Evolutionary conservation across 208 protist genomes (phyloP), one percentile per base, ranked within the genome.

Genomic region (Wallacemonas sp.): DNA sequence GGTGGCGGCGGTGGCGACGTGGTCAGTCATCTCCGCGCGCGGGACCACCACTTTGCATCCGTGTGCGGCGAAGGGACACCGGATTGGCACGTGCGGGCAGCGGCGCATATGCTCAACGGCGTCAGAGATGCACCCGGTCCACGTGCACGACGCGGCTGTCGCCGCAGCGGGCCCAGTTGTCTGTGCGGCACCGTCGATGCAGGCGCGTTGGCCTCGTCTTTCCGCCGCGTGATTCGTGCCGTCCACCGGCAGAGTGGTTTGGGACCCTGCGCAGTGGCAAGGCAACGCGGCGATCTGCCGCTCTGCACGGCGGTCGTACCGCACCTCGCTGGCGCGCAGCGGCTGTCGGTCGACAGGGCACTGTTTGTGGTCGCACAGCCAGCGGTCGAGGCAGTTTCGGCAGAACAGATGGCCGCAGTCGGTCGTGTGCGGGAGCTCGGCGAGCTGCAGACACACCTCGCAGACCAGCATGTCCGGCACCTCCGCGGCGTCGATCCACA

Each of bases 341-440:
- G 50, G 53, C 26, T 71, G 33, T 1, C 71, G 57, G 33, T 70
- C 65, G n/a, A 71, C 41, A 17, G 71, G 71, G 44, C 71, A 78
- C 50, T 78, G 59, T 3, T 8, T 26, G 21, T 73, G 68, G 10
- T 34, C 36, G 17, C 70, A 6, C 22, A 73, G 46, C 34, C 68
- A 70, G 27, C 15, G 19, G 39, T 3, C 4, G 41, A 78, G 54
- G 65, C 71, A 78, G 15, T 36, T n/a, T 5, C 53, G 53, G 54
- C 71, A 78, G 50, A 78, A 78, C 5, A 78, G 50, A 41, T 78
- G 71, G 0, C 71, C 71, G 36, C 71, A 78, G 39, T 78, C 66
- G 10, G 71, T 78, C 22, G 74, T 68, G 32, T 29, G 22, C 17
- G 71, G 59, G 0, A 62, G 58, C 29, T 36, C 22, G 12, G 48